phyloP scores from a whole-genome alignment of 805 yeast species.

The Saccharomycopsis selenospora region DNA sequence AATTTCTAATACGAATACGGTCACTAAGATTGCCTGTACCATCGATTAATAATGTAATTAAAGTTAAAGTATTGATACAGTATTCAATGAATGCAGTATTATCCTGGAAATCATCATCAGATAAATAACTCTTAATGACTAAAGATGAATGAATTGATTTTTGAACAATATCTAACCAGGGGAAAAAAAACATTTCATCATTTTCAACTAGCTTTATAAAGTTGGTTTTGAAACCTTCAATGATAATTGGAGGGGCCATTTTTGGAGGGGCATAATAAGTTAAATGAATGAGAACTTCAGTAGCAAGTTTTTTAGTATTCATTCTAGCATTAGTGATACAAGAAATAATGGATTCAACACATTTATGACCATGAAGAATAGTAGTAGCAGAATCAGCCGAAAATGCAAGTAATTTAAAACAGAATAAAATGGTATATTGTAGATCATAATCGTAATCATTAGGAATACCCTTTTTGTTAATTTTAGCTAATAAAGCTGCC shows the following conservation, averaged over 20 bases:
- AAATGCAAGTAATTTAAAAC: constrained; percentile 44
- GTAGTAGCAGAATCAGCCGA: constrained; percentile 24
- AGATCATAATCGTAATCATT: constrained; percentile 42
- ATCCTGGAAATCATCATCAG: constrained; percentile 11
- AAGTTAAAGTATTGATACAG: constrained; percentile 18
- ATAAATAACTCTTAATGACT: not conserved
- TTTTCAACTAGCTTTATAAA: constrained; percentile 25
- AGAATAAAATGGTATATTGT: constrained; percentile 44
- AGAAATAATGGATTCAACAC: constrained; percentile 35
- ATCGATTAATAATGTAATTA: constrained; percentile 17
- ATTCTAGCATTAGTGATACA: constrained; percentile 45
- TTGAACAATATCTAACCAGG: constrained; percentile 26
- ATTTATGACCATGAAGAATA: constrained; percentile 23
- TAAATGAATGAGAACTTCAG: constrained; percentile 40
- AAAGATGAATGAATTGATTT: constrained; percentile 21
- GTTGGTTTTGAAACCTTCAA: not conserved
- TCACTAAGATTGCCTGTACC: constrained; percentile 17
- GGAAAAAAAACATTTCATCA: constrained; percentile 13
- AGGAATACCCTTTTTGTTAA: constrained; percentile 30
- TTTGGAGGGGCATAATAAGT: constrained; percentile 25
- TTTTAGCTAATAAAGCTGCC: constrained; percentile 35
- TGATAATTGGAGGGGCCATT: not conserved
- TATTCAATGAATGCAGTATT: constrained; percentile 15
- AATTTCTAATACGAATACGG: constrained; percentile 20
- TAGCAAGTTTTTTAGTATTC: constrained; percentile 44